Evolutionary conservation across 2,329 filamentous ascomycete species (phyloP).

Genomic region (Monilinia vaccinii-corymbosi): DNA sequence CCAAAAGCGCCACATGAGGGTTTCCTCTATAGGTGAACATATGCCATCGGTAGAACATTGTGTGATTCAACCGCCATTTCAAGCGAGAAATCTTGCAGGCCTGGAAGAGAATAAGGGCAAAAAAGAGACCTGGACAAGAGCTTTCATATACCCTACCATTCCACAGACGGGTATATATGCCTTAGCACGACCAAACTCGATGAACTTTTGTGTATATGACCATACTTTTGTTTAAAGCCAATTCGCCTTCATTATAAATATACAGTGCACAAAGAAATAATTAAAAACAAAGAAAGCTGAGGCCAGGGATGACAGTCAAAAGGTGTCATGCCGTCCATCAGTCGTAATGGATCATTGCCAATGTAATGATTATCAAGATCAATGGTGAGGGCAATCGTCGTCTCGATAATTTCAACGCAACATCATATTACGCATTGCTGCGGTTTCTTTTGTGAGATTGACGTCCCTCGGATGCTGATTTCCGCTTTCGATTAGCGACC

Average conservation of each 20-base stretch:
- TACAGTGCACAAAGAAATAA: neutral
- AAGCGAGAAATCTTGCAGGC: neutral
- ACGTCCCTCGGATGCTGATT: conserved; percentile 20
- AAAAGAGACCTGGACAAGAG: neutral
- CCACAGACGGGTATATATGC: neutral
- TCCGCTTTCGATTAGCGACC: conserved; percentile 21
- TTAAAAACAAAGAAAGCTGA: neutral
- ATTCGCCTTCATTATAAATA: neutral
- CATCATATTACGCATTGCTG: conserved; percentile 11
- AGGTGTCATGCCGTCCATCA: conserved; percentile 12
- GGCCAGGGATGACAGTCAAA: conserved; percentile 11
- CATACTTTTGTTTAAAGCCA: conserved; percentile 4
- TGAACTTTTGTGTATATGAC: neutral
- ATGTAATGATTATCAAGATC: neutral
- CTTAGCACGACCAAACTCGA: neutral
- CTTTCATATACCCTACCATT: neutral
- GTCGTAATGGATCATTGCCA: conserved; percentile 4
- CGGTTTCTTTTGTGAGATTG: conserved; percentile 23
- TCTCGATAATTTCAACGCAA: neutral
- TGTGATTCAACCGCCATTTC: neutral
- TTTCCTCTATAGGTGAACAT: neutral
- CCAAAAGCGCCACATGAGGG: neutral
- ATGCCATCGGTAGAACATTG: neutral
- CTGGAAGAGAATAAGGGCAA: neutral
- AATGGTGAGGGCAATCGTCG: neutral